phyloP scores from a whole-genome alignment of 805 yeast species.

The Ogataea populi-albae region DNA sequence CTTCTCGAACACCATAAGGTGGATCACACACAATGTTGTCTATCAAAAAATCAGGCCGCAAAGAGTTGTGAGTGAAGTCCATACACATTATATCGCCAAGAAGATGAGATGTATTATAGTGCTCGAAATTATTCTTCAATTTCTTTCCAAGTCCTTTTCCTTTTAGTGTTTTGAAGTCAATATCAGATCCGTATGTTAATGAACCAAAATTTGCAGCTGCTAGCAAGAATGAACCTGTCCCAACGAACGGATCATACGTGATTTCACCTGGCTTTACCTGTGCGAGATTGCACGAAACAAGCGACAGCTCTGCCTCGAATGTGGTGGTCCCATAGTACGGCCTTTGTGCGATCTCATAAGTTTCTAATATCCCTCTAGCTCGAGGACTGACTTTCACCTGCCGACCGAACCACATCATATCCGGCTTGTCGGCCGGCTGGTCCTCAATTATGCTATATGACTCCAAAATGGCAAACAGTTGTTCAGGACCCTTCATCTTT shows the following conservation, averaged over 20 bases:
- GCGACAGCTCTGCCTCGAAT: conserved; percentile 88
- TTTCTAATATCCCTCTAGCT: conserved; percentile 60
- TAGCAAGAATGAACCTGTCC: conserved; percentile 91
- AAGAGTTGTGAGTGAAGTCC: conserved; percentile 92
- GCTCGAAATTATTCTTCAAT: conserved; percentile 62
- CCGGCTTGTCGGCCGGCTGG: conserved; percentile 46
- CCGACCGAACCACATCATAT: conserved; percentile 71
- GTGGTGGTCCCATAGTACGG: conserved; percentile 94
- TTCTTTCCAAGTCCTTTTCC: conserved; percentile 53
- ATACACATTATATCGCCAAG: conserved; percentile 79
- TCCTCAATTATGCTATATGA: conserved; percentile 46
- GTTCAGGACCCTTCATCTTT: conserved; percentile 71
- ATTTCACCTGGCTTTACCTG: conserved; percentile 63
- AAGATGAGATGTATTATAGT: conserved; percentile 56
- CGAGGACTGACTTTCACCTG: conserved; percentile 63
- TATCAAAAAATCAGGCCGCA: conserved; percentile 57
- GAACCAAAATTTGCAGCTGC: conserved; percentile 88
- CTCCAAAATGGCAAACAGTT: conserved; percentile 69
- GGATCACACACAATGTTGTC: conserved; percentile 94
- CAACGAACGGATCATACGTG: conserved; percentile 92
- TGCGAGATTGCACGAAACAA: conserved; percentile 84
- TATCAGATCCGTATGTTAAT: conserved; percentile 80
- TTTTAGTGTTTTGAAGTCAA: conserved; percentile 73
- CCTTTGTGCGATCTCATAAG: conserved; percentile 76
- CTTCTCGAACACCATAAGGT: conserved; percentile 96